These are phyloP conservation scores for Pseudocercospora crystallina DNA, from an alignment of 2,329 filamentous ascomycete species.

Conservation along the genomic window DNA sequence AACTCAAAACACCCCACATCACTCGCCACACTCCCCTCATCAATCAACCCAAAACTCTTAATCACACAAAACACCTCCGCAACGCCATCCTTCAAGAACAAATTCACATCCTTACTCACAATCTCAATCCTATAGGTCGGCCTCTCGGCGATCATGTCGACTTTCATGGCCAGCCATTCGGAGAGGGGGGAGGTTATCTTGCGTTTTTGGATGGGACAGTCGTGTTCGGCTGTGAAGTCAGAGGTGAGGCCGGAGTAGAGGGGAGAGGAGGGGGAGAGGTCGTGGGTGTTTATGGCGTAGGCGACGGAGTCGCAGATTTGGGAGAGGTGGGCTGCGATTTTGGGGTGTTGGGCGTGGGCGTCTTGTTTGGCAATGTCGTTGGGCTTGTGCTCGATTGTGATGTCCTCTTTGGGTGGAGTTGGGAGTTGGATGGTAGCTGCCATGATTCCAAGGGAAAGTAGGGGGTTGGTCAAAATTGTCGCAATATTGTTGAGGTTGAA, in stretches of 20 bases:
- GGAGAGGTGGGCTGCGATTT: no score
- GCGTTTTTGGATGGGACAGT: background rate
- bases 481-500: no score
- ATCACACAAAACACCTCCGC: background rate
- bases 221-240: background rate
- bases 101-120: background rate
- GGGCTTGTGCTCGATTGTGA: no score
- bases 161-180: background rate
- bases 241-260: background rate
- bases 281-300: background rate
- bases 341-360: no score
- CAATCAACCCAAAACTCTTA: constrained; percentile 1
- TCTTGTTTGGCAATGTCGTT: no score
- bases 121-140: background rate
- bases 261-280: background rate
- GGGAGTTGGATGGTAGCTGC: no score
- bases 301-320: no score
- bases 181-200: background rate
- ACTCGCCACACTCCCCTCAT: background rate
- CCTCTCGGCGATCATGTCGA: background rate
- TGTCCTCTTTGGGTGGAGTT: no score
- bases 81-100: background rate
- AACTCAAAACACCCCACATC: background rate
- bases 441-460: no score
- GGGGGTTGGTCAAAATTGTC: no score